A percentile compares a stretch with the other conserved stretches of the same genome.
phyloP scores from a whole-genome alignment of 1,284 basidiomycete species.

The Ustilago esculenta region DNA sequence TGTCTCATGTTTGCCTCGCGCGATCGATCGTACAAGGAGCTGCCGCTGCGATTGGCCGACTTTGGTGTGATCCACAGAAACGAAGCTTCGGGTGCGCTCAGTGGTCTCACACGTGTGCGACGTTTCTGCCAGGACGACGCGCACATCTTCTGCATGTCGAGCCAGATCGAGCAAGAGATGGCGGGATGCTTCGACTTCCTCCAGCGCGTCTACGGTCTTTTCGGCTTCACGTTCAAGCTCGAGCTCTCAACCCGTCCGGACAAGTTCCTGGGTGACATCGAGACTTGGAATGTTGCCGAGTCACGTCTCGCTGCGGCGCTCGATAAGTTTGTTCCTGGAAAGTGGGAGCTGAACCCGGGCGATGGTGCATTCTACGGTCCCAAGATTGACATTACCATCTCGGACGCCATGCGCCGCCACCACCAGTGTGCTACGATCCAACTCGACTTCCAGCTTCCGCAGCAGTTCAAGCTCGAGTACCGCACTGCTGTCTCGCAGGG shows the following conservation, averaged over 20 bases:
- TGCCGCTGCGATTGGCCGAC: slow-evolving; percentile 96
- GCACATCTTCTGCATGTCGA: slow-evolving; percentile 96
- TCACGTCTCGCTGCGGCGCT: slow-evolving; percentile 87
- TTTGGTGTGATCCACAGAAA: slow-evolving; percentile 98
- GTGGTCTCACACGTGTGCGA: slow-evolving; percentile 90
- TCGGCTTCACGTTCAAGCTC: slow-evolving; percentile 95
- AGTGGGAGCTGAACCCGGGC: slow-evolving; percentile 93
- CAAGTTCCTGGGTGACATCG: slow-evolving; percentile 88
- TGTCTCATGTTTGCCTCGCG: slow-evolving; percentile 94
- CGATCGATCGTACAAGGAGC: slow-evolving; percentile 92
- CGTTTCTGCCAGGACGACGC: slow-evolving; percentile 98
- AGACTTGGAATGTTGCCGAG: slow-evolving; percentile 90
- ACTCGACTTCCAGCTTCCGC: slow-evolving; percentile 99
- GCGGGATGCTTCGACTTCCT: slow-evolving; percentile 91
- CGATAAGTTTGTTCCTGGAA: slow-evolving; percentile 85
- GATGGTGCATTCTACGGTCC: slow-evolving; percentile 81
- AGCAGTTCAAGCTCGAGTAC: slow-evolving; percentile 94
- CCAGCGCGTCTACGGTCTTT: slow-evolving; percentile 86
- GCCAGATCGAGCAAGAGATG: slow-evolving; percentile 89
- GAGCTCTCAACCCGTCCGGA: slow-evolving; percentile 96
- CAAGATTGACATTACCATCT: slow-evolving; percentile 95
- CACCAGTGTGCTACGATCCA: slow-evolving; percentile 98
- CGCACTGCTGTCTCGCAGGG: slow-evolving; percentile 71
- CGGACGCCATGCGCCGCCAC: slow-evolving; percentile 86
- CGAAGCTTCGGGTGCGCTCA: slow-evolving; percentile 93